Evolutionary conservation across 768 basidiomycete species (phyloP), one percentile per base, ranked within the genome.

Genomic region (Suillus bovinus): DNA sequence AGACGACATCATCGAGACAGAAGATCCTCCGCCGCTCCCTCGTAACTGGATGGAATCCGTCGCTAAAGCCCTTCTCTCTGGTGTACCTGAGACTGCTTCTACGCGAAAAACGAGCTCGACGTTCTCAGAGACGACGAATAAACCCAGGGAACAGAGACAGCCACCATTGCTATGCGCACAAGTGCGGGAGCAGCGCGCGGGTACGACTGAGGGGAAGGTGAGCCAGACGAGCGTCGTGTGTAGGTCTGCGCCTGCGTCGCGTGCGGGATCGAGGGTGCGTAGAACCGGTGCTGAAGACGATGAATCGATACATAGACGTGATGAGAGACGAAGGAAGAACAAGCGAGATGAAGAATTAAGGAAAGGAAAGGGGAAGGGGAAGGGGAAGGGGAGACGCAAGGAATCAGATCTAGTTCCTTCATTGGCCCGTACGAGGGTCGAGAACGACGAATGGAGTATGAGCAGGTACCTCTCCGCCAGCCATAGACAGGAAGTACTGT

Each of bases 31-130:
- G n/a, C 85, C 88, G 5, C 76, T 90, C 36, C 88, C 89, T 4
- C 71, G 79, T 9, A 83, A 83, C n/a, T 91, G 90, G 90, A 75
- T 91, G 27, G 86, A 88, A 69, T 83, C 79, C 2, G 87, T 91
- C n/a, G 81, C 88, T 10, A 84, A 81, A 60, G 88, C 88, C 0
- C 79, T 91, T 10, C 75, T 86, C n/a, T 80, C 81, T 50, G 83
- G 84, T 22, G 71, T 61, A 42, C 63, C 68, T 61, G 63, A 67
- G 59, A 54, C 72, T 47, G 72, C 67, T 10, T 76, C 67, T 2
- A 64, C 63, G 31, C 70, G 66, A 58, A 73, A 65, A 63, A 58
- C 64, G 61, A 70, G 63, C 44, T 66, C 67, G 59, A 61, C 66
- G 10, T 42, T 74, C 3, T 68, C 70, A 13, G 68, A 73, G 64